Evolutionary conservation across 2,329 filamentous ascomycete species (phyloP).

Genomic region (Arthroderma uncinatum): DNA sequence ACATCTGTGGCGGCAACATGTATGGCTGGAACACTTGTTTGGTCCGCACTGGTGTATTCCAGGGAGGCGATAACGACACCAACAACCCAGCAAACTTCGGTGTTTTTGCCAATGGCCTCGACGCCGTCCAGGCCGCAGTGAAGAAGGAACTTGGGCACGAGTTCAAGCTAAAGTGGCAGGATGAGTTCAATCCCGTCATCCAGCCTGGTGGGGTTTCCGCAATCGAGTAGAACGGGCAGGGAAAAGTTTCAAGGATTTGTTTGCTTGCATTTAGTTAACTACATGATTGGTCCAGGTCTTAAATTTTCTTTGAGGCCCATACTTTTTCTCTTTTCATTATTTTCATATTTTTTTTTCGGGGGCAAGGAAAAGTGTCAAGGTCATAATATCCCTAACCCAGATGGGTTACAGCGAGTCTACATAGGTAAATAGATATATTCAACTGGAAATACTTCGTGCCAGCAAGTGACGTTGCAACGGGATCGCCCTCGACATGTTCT

Average conservation of each 20-base stretch:
- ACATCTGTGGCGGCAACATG: constrained; percentile 67
- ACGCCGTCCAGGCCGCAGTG: constrained; percentile 57
- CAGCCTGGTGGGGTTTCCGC: constrained; percentile 44
- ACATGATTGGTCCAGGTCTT: background rate
- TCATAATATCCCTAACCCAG: background rate
- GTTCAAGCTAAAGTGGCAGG: constrained; percentile 63
- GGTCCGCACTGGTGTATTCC: constrained; percentile 67
- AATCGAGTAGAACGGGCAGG: constrained; percentile 27
- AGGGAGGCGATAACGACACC: constrained; percentile 63
- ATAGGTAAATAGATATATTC: background rate
- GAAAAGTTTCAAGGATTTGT: background rate
- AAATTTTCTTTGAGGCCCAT: background rate
- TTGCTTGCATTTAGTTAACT: background rate
- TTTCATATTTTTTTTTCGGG: background rate
- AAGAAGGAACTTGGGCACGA: constrained; percentile 60
- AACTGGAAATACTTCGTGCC: background rate
- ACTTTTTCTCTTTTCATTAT: background rate
- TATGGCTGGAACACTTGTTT: constrained; percentile 74
- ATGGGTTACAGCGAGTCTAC: background rate
- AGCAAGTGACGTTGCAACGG: background rate
- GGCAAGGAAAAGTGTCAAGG: background rate
- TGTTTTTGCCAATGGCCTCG: constrained; percentile 61
- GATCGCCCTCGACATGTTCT: background rate
- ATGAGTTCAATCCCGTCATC: constrained; percentile 57
- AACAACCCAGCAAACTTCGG: constrained; percentile 68